These are phyloP conservation scores for Candida golubevii DNA, from an alignment of 805 yeast genomes.

Conservation along the genomic window DNA sequence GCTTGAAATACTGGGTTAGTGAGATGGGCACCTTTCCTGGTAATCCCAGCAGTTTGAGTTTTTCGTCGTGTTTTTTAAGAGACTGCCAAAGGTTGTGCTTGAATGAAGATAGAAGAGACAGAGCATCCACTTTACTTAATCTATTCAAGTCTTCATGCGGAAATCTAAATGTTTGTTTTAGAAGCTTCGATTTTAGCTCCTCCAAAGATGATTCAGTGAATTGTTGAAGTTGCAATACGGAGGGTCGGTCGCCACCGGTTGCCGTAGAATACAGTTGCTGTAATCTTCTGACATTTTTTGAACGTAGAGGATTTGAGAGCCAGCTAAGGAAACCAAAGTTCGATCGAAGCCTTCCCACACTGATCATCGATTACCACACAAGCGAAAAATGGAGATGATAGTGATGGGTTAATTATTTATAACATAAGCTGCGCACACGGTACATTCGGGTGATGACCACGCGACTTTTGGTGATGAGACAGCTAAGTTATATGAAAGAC, in stretches of 20 bases:
- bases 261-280: not conserved
- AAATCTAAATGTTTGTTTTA: not conserved
- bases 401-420: too few relatives aligned
- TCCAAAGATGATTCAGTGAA: slow-evolving; percentile 3
- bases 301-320: too few relatives aligned
- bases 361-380: too few relatives aligned
- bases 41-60: not conserved
- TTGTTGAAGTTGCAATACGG: slow-evolving; percentile 2
- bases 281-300: too few relatives aligned
- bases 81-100: slow-evolving; percentile 2
- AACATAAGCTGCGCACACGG: too few relatives aligned
- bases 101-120: not conserved
- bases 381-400: too few relatives aligned
- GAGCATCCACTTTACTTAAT: not conserved
- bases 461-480: too few relatives aligned
- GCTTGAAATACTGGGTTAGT: slow-evolving; percentile 6
- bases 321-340: too few relatives aligned
- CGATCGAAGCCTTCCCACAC: too few relatives aligned
- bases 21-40: not conserved
- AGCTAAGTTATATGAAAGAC: too few relatives aligned
- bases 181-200: not conserved
- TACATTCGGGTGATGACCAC: too few relatives aligned
- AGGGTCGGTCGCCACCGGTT: not conserved
- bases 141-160: slow-evolving; percentile 5
- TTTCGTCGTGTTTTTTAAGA: not conserved